Conservation (phyloP, 2,329 filamentous ascomycete species). For the Colletotrichum brevisporum region DNA sequence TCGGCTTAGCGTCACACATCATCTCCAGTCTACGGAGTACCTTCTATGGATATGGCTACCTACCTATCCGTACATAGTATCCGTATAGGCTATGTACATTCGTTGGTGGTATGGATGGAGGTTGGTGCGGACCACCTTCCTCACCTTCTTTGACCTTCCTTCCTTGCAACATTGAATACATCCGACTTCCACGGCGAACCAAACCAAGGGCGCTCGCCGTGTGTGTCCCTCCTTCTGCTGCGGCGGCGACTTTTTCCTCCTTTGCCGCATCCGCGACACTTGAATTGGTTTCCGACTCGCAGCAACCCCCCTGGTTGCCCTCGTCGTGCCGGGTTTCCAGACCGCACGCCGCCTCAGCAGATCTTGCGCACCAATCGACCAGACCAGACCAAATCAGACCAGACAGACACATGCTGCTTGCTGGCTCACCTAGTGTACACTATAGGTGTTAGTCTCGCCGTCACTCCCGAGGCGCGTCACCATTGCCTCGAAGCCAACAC, state of each 20-base stretch:
- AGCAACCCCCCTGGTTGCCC: constrained; percentile 1
- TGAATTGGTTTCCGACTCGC: constrained; percentile 32
- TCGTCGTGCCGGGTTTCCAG: constrained; percentile 18
- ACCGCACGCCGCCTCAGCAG: not conserved
- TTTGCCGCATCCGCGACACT: constrained; percentile 7
- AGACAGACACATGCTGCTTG: not conserved
- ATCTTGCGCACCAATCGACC: too few relatives aligned
- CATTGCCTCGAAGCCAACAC: constrained; percentile 10
- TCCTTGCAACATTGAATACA: constrained; percentile 11
- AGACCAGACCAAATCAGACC: too few relatives aligned
- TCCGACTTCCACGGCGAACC: constrained; percentile 15
- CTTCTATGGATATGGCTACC: not conserved
- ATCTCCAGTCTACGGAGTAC: constrained; percentile 13
- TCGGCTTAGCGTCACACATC: constrained; percentile 40
- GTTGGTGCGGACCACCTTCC: too few relatives aligned
- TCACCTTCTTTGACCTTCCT: not conserved
- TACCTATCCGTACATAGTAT: not conserved
- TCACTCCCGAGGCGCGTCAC: constrained; percentile 27
- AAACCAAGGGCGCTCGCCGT: constrained; percentile 2
- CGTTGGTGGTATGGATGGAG: too few relatives aligned
- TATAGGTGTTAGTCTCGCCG: constrained; percentile 11
- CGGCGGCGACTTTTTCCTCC: constrained; percentile 23
- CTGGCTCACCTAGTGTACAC: too few relatives aligned
- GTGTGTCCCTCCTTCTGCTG: not conserved
- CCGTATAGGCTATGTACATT: too few relatives aligned